Conservation (phyloP, 495 filamentous ascomycete species). For the Penicillium canariense region DNA sequence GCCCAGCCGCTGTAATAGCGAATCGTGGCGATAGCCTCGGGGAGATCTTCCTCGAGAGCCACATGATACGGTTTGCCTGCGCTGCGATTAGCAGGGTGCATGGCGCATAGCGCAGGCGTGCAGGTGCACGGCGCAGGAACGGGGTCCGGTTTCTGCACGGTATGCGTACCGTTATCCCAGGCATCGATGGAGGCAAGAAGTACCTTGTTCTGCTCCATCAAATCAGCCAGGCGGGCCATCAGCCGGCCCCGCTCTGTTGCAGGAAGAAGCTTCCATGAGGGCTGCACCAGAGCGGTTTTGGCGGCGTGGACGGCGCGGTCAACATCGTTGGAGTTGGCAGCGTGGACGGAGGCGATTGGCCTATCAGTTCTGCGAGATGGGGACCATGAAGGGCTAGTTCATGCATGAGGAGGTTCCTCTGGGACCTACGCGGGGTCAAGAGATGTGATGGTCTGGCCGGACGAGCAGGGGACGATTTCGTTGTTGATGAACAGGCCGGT, state of each 20-base stretch:
- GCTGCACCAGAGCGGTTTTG: constrained; percentile 70
- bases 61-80: constrained; percentile 70
- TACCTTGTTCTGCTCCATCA: constrained; percentile 67
- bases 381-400: constrained; percentile 28
- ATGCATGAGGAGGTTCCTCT: not conserved
- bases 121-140: not conserved
- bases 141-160: not conserved
- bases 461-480: constrained; percentile 74
- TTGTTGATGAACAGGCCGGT: constrained; percentile 95
- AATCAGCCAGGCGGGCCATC: constrained; percentile 69
- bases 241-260: constrained; percentile 72
- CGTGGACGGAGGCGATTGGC: constrained; percentile 77
- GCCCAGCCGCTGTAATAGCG: constrained; percentile 89
- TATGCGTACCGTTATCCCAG: constrained; percentile 74
- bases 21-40: constrained; percentile 65
- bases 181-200: constrained; percentile 86
- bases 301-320: constrained; percentile 82
- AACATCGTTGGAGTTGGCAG: constrained; percentile 76
- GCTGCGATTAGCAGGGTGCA: constrained; percentile 8
- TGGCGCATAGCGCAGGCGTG: not conserved
- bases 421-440: constrained; percentile 63
- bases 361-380: constrained; percentile 70
- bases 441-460: constrained; percentile 68
- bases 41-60: constrained; percentile 68
- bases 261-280: constrained; percentile 74